Conservation (phyloP, 169 alveolate species). For the Plasmodium malariae region DNA sequence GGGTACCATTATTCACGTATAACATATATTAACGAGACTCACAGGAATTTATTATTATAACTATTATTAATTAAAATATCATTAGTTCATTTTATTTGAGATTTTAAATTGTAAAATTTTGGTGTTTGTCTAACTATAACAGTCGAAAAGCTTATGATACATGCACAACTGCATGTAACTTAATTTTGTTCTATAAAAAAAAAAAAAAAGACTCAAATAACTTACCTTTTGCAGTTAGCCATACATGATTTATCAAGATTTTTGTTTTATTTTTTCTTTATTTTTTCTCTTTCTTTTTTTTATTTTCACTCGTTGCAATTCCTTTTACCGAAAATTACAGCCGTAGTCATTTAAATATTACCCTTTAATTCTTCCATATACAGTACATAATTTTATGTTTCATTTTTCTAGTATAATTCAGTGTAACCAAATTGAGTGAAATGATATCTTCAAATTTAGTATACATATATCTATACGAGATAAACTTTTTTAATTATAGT, state of each 20-base stretch:
- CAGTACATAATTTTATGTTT: slow-evolving; percentile 20
- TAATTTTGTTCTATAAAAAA: slow-evolving; percentile 45
- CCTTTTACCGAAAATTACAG: slow-evolving; percentile 31
- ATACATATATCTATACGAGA: too few relatives aligned
- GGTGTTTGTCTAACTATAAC: slow-evolving; percentile 50
- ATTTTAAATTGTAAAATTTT: slow-evolving; percentile 23
- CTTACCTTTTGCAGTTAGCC: slow-evolving; percentile 50
- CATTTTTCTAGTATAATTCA: slow-evolving; percentile 14
- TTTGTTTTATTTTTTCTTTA: neutral
- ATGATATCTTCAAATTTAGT: too few relatives aligned
- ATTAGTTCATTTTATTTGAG: slow-evolving; percentile 47
- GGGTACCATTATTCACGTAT: neutral
- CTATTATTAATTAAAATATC: slow-evolving; percentile 38
- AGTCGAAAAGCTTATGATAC: slow-evolving; percentile 36
- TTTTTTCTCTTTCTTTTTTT: neutral
- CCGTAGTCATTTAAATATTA: slow-evolving; percentile 12
- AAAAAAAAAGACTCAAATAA: slow-evolving; percentile 51
- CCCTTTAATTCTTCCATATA: slow-evolving; percentile 12
- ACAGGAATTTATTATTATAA: slow-evolving; percentile 41
- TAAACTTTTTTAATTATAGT: too few relatives aligned
- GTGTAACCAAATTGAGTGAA: slow-evolving; percentile 13
- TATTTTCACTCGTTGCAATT: slow-evolving; percentile 23
- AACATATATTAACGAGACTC: slow-evolving; percentile 30
- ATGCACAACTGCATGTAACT: neutral
- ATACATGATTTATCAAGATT: slow-evolving; percentile 1